Conservation (phyloP, 2,329 filamentous ascomycete species). For the Zasmidium cellare region DNA sequence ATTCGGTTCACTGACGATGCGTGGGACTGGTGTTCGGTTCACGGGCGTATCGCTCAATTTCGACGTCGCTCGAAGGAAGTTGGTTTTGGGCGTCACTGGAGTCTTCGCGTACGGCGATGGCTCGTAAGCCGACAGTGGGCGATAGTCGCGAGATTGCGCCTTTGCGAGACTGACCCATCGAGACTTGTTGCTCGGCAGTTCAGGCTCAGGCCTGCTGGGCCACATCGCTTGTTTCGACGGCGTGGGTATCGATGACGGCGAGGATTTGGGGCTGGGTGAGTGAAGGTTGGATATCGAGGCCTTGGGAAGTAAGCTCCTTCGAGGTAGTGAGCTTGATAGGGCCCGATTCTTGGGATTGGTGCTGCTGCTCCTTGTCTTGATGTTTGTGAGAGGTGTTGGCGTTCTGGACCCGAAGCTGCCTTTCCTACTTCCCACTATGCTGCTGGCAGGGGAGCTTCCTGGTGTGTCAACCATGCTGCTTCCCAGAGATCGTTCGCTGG, state of each 20-base stretch:
- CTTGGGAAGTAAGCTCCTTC: constrained; percentile 18
- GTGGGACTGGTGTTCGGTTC: constrained; percentile 3
- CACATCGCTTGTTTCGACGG: constrained; percentile 16
- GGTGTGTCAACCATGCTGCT: constrained; percentile 66
- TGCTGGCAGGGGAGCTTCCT: constrained; percentile 65
- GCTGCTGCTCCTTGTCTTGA: constrained; percentile 22
- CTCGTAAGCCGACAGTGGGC: constrained; percentile 35
- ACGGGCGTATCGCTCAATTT: constrained; percentile 9
- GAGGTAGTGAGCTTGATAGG: constrained; percentile 17
- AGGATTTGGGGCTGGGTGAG: constrained; percentile 14
- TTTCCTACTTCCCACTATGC: constrained; percentile 54
- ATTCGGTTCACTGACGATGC: constrained; percentile 16
- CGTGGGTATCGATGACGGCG: constrained; percentile 25
- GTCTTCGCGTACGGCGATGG: constrained; percentile 36
- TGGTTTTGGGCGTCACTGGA: constrained; percentile 30
- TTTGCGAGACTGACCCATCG: constrained; percentile 26
- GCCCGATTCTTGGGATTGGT: constrained; percentile 17
- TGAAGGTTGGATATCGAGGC: constrained; percentile 19
- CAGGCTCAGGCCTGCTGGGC: constrained; percentile 19
- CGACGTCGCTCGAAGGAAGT: constrained; percentile 25
- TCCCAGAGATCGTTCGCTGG: constrained; percentile 72
- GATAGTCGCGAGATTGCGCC: constrained; percentile 28
- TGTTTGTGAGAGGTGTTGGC: constrained; percentile 36
- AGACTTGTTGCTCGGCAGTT: constrained; percentile 24
- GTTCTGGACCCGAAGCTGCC: constrained; percentile 50